Conservation (phyloP, 345 rosid species). For the Linum trigynum region DNA sequence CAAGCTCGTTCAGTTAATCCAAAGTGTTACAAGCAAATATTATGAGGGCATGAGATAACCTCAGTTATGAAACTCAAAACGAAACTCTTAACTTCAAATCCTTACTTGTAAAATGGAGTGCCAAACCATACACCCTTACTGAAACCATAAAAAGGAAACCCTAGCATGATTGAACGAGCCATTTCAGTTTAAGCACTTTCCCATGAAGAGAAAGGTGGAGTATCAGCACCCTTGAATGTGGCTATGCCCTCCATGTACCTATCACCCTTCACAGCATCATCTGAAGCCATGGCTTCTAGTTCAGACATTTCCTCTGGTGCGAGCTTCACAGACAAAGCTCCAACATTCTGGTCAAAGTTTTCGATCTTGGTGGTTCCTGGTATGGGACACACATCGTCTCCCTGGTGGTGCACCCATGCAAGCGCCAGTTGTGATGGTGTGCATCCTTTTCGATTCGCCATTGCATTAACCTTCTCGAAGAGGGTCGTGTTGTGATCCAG, state of each 20-base stretch:
- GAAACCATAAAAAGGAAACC: too few species aligned
- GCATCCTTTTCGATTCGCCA: conserved; percentile 45
- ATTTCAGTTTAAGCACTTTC: not conserved
- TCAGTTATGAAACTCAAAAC: too few species aligned
- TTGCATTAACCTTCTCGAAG: conserved; percentile 34
- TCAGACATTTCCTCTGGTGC: conserved; percentile 48
- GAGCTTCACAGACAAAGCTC: conserved; percentile 49
- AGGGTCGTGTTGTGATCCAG: conserved; percentile 37
- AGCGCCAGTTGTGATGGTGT: conserved; percentile 59
- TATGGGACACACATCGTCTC: conserved; percentile 56
- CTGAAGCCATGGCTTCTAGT: conserved; percentile 37
- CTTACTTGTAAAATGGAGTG: too few species aligned
- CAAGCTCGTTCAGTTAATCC: too few species aligned
- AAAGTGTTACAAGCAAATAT: too few species aligned
- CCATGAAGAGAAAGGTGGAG: conserved; percentile 57
- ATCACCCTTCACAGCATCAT: conserved; percentile 34
- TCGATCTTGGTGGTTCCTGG: conserved; percentile 54
- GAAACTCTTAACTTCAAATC: too few species aligned
- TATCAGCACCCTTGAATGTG: conserved; percentile 32
- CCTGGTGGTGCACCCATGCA: conserved; percentile 66
- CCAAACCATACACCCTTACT: too few species aligned
- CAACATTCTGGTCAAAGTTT: conserved; percentile 48
- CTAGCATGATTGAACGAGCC: too few species aligned
- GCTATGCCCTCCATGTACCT: conserved; percentile 5
- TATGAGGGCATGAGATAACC: too few species aligned